Percentiles rank a stretch among this genome's conserved stretches.
These are phyloP conservation scores for Leccinum disarticulatum DNA, from an alignment of 768 basidiomycete species.

Conservation along the genomic window DNA sequence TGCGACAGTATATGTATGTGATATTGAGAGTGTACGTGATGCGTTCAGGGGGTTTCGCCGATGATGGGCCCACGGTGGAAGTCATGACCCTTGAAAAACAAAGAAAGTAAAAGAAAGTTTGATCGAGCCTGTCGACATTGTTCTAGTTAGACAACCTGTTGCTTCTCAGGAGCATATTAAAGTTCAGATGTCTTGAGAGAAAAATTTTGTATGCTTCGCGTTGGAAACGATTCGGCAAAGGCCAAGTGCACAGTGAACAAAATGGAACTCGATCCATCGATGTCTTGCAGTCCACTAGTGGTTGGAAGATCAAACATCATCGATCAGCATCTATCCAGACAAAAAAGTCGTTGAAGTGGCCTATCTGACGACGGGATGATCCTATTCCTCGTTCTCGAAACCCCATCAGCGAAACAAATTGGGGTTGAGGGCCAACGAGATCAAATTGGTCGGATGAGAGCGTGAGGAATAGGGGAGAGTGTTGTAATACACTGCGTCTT, in stretches of 20 bases:
- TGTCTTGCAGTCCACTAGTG: conserved; percentile 54
- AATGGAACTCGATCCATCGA: conserved; percentile 56
- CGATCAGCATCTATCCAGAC: conserved; percentile 54
- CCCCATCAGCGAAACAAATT: conserved; percentile 42
- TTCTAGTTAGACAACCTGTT: conserved; percentile 38
- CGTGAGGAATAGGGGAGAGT: conserved; percentile 7
- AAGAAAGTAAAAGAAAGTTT: conserved; percentile 53
- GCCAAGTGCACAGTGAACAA: conserved; percentile 48
- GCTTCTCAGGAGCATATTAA: conserved; percentile 52
- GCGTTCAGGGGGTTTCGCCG: conserved; percentile 54
- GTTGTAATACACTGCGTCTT: conserved; percentile 36
- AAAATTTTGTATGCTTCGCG: conserved; percentile 46
- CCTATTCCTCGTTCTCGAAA: conserved; percentile 37
- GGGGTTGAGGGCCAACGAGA: conserved; percentile 48
- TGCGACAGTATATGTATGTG: conserved; percentile 39
- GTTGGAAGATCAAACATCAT: conserved; percentile 45
- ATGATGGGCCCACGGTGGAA: conserved; percentile 36
- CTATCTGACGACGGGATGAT: conserved; percentile 43
- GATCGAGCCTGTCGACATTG: conserved; percentile 43
- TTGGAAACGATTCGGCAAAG: conserved; percentile 39
- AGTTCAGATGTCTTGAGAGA: conserved; percentile 58
- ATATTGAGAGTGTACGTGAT: conserved; percentile 56
- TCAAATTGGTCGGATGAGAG: conserved; percentile 19
- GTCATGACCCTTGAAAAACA: conserved; percentile 29
- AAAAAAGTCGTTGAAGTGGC: conserved; percentile 39